Evolutionary conservation across 2,329 filamentous ascomycete genomes (phyloP).

Genomic region (Cladosporium sp.): DNA sequence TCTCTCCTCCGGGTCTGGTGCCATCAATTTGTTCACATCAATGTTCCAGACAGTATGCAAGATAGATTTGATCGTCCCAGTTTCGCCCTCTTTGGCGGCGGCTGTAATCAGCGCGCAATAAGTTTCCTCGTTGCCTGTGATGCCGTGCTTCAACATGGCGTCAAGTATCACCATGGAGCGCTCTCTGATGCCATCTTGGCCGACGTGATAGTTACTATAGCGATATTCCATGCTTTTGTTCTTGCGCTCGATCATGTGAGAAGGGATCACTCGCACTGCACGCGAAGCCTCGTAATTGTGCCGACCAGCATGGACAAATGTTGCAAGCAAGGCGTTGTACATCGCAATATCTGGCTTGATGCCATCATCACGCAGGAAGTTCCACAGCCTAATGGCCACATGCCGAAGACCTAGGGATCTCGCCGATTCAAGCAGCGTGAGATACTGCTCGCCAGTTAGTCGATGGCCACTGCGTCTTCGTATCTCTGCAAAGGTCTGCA

Average conservation of each 20-base stretch:
- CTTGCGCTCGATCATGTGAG: conserved; percentile 21
- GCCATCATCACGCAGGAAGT: conserved; percentile 35
- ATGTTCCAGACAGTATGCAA: conserved; percentile 54
- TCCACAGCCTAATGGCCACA: conserved; percentile 46
- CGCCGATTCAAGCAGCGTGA: conserved; percentile 50
- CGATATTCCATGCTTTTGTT: background rate
- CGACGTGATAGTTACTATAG: conserved; percentile 25
- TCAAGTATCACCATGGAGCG: conserved; percentile 39
- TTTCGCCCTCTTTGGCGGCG: conserved; percentile 49
- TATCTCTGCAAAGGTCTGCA: conserved; percentile 36
- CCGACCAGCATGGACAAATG: conserved; percentile 41
- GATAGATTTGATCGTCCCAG: conserved; percentile 43
- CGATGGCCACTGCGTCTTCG: conserved; percentile 34
- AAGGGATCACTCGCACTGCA: conserved; percentile 37
- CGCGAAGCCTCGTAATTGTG: conserved; percentile 33
- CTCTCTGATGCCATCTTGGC: conserved; percentile 27
- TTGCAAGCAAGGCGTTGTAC: conserved; percentile 54
- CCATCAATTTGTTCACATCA: conserved; percentile 41
- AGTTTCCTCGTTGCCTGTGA: conserved; percentile 48
- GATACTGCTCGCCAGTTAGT: conserved; percentile 47
- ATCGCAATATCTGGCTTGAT: conserved; percentile 46
- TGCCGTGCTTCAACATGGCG: conserved; percentile 43
- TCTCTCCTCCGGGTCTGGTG: conserved; percentile 25
- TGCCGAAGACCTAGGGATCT: conserved; percentile 42
- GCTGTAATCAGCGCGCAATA: conserved; percentile 52